phyloP scores from a whole-genome alignment of 495 filamentous ascomycete genomes.

The Penicillium macrosclerotiorum region DNA sequence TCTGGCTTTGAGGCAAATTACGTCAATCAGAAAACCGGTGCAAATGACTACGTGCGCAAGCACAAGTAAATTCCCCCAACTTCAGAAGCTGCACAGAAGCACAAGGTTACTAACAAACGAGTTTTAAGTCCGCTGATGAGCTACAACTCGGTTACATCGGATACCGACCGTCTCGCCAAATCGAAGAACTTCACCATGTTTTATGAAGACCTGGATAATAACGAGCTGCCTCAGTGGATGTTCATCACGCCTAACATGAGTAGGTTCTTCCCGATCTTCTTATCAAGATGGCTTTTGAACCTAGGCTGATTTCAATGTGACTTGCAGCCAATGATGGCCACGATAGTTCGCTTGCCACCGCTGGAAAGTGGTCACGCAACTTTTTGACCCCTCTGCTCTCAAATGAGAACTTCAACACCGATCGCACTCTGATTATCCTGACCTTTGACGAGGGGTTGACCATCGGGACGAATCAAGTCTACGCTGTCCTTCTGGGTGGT shows the following conservation, averaged over 20 bases:
- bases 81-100: not conserved
- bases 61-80: slow-evolving; percentile 7
- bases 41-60: slow-evolving; percentile 11
- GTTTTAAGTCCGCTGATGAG: slow-evolving; percentile 5
- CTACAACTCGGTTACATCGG: slow-evolving; percentile 8
- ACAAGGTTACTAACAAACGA: not conserved
- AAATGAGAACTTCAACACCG: slow-evolving; percentile 7
- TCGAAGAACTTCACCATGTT: slow-evolving; percentile 13
- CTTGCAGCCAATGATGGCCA: slow-evolving; percentile 9
- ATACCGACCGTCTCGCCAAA: slow-evolving; percentile 5
- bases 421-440: slow-evolving; percentile 10
- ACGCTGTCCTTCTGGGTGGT: slow-evolving; percentile 9
- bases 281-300: not conserved
- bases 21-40: slow-evolving; percentile 7
- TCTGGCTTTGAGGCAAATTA: slow-evolving; percentile 11
- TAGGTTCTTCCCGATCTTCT: not conserved
- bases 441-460: slow-evolving; percentile 9
- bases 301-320: not conserved
- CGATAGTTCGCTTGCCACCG: slow-evolving; percentile 7
- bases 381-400: slow-evolving; percentile 10
- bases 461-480: slow-evolving; percentile 1
- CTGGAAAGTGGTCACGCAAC: slow-evolving; percentile 7
- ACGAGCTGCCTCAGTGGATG: slow-evolving; percentile 11
- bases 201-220: slow-evolving; percentile 10
- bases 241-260: slow-evolving; percentile 9